Percentiles rank a stretch among this genome's conserved stretches.
These are phyloP conservation scores for Echinosophora koreensis DNA, from an alignment of 306 rosid genomes.

Conservation along the genomic window DNA sequence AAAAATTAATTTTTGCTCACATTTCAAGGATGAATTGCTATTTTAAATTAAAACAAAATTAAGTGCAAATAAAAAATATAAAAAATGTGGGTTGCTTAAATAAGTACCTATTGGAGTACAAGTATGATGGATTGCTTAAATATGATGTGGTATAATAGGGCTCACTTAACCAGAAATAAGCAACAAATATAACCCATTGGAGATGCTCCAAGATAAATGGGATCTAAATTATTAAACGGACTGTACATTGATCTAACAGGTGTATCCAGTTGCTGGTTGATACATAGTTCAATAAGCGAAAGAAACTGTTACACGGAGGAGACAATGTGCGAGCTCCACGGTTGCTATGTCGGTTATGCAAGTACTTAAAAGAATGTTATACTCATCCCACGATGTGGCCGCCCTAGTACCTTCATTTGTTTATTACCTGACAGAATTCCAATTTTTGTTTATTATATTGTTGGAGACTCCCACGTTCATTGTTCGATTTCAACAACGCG, in stretches of 20 bases:
- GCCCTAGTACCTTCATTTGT: slow-evolving; percentile 47
- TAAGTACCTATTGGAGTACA: no score
- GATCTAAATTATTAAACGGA: slow-evolving; percentile 26
- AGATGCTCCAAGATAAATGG: not conserved
- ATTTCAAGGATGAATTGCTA: no score
- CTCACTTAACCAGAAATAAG: no score
- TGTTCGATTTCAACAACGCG: slow-evolving; percentile 48
- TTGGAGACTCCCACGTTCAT: slow-evolving; percentile 74
- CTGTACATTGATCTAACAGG: slow-evolving; percentile 4
- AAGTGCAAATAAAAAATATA: no score
- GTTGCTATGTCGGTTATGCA: slow-evolving; percentile 63
- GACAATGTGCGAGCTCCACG: slow-evolving; percentile 65
- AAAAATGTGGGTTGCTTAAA: no score
- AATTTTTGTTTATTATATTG: slow-evolving; percentile 43
- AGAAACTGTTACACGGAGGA: slow-evolving; percentile 30
- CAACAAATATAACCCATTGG: no score
- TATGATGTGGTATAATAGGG: no score
- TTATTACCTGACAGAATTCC: slow-evolving; percentile 56
- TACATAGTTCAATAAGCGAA: not conserved
- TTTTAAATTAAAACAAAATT: no score
- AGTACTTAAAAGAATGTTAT: slow-evolving; percentile 51
- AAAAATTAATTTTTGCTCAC: no score
- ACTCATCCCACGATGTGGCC: slow-evolving; percentile 82
- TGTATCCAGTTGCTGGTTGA: not conserved
- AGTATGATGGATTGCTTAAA: no score